Evolutionary conservation across 1,139 yeast species (phyloP), one percentile per base, ranked within the genome.

Genomic region (Scheffersomyces titani): DNA sequence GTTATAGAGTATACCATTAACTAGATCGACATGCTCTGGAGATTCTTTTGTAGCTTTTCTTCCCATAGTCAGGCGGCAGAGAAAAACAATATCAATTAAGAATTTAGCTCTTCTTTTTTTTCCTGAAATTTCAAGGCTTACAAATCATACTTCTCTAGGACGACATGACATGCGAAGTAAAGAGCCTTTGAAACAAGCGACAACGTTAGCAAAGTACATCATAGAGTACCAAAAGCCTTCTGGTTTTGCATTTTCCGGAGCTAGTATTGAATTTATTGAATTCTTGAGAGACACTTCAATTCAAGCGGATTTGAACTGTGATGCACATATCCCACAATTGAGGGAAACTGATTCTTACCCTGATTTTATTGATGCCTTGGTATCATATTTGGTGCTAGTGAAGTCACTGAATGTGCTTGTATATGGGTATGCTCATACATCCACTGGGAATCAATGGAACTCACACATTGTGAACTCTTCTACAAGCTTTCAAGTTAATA

Each of bases 1-100:
- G 0, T 75, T 78, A 59, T 83, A 82, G 3, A 87, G 69, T 0
- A 83, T 70, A 7, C 88, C 80, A 9, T 69, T 74, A 47, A 77
- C 76, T 53, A 83, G 81, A 65, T 88, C 88, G 49, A 65, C 68
- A 53, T 64, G 63, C n/a, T 63, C 61, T 49, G 56, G 57, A 6
- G 52, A 56, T 19, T 36, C 51, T 46, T 46, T 52, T 44, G 46
- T 51, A 52, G 47, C 51, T 46, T 49, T 53, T 49, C 48, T 55
- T 53, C 18, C 55, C 55, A 36, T 21, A 30, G 13, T 30, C 16
- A 30, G 40, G 16, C 40, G 40, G 16, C 40, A 30, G 40, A 9
- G 40, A 30, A 30, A n/a, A 16, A 30, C 40, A 30, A 30, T 11
- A 11, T 30, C 16, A 11, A 7, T 30, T 7, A 24, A 24, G 7